Base-by-base conservation (phyloP, 805 yeast genomes). In the Scheffersomyces coipomensis region DNA sequence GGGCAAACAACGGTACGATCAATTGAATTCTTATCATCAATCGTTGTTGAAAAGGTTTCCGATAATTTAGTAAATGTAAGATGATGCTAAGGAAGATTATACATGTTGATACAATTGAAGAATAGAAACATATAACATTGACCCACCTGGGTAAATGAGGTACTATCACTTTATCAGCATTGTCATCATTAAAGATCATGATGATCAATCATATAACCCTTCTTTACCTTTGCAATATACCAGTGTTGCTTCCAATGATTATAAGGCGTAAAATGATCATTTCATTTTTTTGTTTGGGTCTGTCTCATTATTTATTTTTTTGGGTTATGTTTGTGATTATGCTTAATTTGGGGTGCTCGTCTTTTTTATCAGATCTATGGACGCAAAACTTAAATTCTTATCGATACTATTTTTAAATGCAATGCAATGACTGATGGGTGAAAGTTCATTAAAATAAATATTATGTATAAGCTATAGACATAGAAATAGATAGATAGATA, bases 21-120 rank as follows among this genome's bases (percentile, higher is more conserved):
- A 88, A 46, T 46, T 83, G 84, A 26, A 93, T 91, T 21, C 99
- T 71, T 3, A 90, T 81, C 53, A 87, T 81, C 24, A 88, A 68
- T 35, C 98, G 68, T 58, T 93, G 99, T 49, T 88, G 93, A 51
- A 78, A 73, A 0, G 98, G 98, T 51, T 85, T 88, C 33, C 98
- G 65, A 62, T 93, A 93, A 63, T 90, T 89, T 31, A 51, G 41
- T 13, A 69, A 59, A 40, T 70, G 76, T 27, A 66, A 46, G 9
- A 49, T 24, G 13, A 70, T 60, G 33, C 64, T 47, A 17, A 42
- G 16, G 5, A 51, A 29, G 7, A 58, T 52, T 2, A 58, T 56
- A 19, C 47, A 21, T 6, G 60, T 39, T 5, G 64, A 33, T 19
- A 44, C 23, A 13, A 60, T 36, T 6, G 62, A 47, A 9, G 54